These are phyloP conservation scores for Extremus antarcticus DNA, from an alignment of 495 filamentous ascomycete species.

Conservation along the genomic window DNA sequence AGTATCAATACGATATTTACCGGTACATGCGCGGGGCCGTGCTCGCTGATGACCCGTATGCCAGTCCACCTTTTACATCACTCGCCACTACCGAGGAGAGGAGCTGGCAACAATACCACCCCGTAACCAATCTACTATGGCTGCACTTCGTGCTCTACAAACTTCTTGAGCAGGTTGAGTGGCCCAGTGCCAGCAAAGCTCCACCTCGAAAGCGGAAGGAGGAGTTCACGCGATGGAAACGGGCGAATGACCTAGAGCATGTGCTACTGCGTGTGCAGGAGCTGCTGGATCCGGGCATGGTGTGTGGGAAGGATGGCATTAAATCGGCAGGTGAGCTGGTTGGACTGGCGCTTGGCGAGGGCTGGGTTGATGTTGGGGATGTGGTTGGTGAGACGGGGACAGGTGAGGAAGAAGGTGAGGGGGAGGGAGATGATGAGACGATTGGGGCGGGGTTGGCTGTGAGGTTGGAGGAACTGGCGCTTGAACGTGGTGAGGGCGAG, in stretches of 20 bases:
- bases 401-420: background rate
- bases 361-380: slow-evolving; percentile 27
- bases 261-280: slow-evolving; percentile 16
- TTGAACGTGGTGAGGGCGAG: background rate
- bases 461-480: background rate
- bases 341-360: slow-evolving; percentile 23
- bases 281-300: slow-evolving; percentile 21
- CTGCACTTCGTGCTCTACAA: slow-evolving; percentile 28
- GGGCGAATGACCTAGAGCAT: slow-evolving; percentile 21
- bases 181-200: slow-evolving; percentile 13
- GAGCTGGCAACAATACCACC: slow-evolving; percentile 27
- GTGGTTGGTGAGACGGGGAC: slow-evolving; percentile 14
- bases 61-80: background rate
- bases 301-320: slow-evolving; percentile 11
- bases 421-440: slow-evolving; percentile 1
- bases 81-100: background rate
- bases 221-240: slow-evolving; percentile 16
- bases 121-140: slow-evolving; percentile 33
- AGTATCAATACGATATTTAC: slow-evolving; percentile 37
- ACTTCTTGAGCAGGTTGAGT: slow-evolving; percentile 18
- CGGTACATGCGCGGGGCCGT: slow-evolving; percentile 28
- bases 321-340: slow-evolving; percentile 25
- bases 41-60: slow-evolving; percentile 14
- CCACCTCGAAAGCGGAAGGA: slow-evolving; percentile 3
- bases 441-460: background rate